Evolutionary conservation across 2,329 filamentous ascomycete species (phyloP).

Genomic region (Cladophialophora exuberans): DNA sequence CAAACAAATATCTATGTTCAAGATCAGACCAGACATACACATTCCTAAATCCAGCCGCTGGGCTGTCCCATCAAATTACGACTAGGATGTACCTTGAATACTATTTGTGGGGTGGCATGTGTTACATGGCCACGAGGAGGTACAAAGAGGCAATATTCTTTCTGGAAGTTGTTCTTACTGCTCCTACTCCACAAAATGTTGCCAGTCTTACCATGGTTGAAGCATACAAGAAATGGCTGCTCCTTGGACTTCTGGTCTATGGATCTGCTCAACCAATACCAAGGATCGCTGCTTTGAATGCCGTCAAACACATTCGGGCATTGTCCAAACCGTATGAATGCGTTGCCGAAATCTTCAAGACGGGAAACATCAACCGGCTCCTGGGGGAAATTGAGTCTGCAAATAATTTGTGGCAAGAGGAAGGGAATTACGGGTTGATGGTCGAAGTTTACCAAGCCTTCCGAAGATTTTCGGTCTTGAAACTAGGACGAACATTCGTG

Average conservation of each 20-base stretch:
- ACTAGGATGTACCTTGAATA: slow-evolving; percentile 62
- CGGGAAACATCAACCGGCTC: slow-evolving; percentile 61
- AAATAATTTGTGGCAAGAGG: slow-evolving; percentile 64
- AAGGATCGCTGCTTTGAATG: slow-evolving; percentile 55
- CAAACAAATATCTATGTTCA: slow-evolving; percentile 37
- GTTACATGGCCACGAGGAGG: slow-evolving; percentile 63
- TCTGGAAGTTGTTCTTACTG: slow-evolving; percentile 67
- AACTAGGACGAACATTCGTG: slow-evolving; percentile 72
- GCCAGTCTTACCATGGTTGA: slow-evolving; percentile 81
- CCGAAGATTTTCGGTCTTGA: slow-evolving; percentile 74
- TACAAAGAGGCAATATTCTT: slow-evolving; percentile 67
- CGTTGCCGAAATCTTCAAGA: slow-evolving; percentile 70
- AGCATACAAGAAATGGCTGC: slow-evolving; percentile 87
- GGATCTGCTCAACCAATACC: slow-evolving; percentile 64
- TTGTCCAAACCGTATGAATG: slow-evolving; percentile 71
- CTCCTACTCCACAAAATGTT: slow-evolving; percentile 65
- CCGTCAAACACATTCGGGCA: slow-evolving; percentile 60
- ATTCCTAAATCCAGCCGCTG: slow-evolving; percentile 43
- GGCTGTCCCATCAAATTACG: slow-evolving; percentile 45
- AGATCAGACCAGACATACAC: slow-evolving; percentile 35
- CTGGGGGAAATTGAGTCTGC: slow-evolving; percentile 66
- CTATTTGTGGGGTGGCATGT: slow-evolving; percentile 66
- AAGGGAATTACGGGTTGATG: slow-evolving; percentile 74
- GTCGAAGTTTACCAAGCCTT: slow-evolving; percentile 70
- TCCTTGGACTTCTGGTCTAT: slow-evolving; percentile 72